Percentiles rank a stretch among this genome's conserved stretches.
Evolutionary conservation across 805 yeast species (phyloP).

Genomic region (Ogataea paraovalis): DNA sequence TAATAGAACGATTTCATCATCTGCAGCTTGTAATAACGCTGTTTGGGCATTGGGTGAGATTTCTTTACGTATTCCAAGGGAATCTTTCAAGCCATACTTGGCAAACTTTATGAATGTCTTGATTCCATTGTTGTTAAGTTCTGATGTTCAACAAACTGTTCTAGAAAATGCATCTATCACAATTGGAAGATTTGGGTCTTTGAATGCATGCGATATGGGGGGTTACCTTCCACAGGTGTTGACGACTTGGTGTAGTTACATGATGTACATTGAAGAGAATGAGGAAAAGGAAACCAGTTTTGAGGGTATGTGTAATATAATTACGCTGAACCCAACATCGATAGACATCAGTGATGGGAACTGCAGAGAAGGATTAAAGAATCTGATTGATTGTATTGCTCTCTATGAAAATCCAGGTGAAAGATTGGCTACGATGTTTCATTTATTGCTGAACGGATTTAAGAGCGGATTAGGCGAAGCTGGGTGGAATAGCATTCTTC

Average conservation of each 20-base stretch:
- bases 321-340: conserved; percentile 64
- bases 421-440: conserved; percentile 40
- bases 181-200: conserved; percentile 76
- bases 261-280: conserved; percentile 66
- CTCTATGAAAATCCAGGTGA: conserved; percentile 49
- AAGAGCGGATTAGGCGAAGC: conserved; percentile 43
- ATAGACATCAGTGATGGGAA: conserved; percentile 42
- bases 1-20: conserved; percentile 43
- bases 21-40: conserved; percentile 79
- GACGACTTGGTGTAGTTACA: conserved; percentile 65
- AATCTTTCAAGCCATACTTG: conserved; percentile 48
- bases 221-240: conserved; percentile 56
- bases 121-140: conserved; percentile 53
- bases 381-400: conserved; percentile 58
- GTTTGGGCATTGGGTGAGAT: conserved; percentile 94
- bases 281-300: conserved; percentile 88
- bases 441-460: conserved; percentile 42
- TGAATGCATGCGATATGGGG: conserved; percentile 54
- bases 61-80: conserved; percentile 50
- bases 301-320: conserved; percentile 72
- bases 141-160: conserved; percentile 57
- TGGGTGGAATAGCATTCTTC: conserved; percentile 20
- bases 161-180: conserved; percentile 87
- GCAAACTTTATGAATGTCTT: conserved; percentile 51
- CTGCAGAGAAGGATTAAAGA: conserved; percentile 44